These are phyloP conservation scores for Chrysanthemum seticuspe DNA, from an alignment of 129 eudicot species.

Conservation along the genomic window DNA sequence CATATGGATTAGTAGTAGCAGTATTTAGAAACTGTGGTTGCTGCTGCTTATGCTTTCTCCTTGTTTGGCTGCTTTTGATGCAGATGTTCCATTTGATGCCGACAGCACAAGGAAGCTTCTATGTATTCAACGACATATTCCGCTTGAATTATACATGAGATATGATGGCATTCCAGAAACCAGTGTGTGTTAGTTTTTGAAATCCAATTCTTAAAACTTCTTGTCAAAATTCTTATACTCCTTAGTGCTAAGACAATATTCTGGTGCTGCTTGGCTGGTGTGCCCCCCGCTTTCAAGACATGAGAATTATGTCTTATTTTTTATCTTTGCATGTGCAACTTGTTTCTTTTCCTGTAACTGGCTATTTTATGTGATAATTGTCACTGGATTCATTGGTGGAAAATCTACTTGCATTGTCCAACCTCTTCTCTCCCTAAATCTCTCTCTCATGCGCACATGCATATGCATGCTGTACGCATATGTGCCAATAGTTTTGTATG, in stretches of 20 bases:
- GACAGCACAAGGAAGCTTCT: slow-evolving; percentile 77
- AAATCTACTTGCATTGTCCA: not conserved
- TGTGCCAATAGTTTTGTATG: not conserved
- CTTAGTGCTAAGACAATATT: slow-evolving; percentile 18
- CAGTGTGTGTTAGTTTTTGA: slow-evolving; percentile 14
- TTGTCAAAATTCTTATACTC: slow-evolving; percentile 17
- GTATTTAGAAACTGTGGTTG: not conserved
- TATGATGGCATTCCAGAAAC: slow-evolving; percentile 12
- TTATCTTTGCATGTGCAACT: not conserved
- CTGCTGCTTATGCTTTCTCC: slow-evolving; percentile 8
- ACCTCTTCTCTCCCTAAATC: not conserved
- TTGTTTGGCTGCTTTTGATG: slow-evolving; percentile 14
- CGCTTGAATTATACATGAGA: slow-evolving; percentile 57
- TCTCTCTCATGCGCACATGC: not conserved
- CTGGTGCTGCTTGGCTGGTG: slow-evolving; percentile 20
- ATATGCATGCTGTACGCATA: not conserved
- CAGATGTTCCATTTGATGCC: slow-evolving; percentile 90
- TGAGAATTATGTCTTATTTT: not conserved
- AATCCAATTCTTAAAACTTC: slow-evolving; percentile 15
- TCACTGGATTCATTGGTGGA: slow-evolving; percentile 10
- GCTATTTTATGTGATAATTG: slow-evolving; percentile 7
- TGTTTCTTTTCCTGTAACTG: slow-evolving; percentile 8
- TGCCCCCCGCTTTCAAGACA: slow-evolving; percentile 21
- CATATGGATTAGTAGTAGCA: not conserved
- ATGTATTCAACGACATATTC: slow-evolving; percentile 64